phyloP scores from a whole-genome alignment of 139 green algal species.

The Raphidocelis subcapitata region DNA sequence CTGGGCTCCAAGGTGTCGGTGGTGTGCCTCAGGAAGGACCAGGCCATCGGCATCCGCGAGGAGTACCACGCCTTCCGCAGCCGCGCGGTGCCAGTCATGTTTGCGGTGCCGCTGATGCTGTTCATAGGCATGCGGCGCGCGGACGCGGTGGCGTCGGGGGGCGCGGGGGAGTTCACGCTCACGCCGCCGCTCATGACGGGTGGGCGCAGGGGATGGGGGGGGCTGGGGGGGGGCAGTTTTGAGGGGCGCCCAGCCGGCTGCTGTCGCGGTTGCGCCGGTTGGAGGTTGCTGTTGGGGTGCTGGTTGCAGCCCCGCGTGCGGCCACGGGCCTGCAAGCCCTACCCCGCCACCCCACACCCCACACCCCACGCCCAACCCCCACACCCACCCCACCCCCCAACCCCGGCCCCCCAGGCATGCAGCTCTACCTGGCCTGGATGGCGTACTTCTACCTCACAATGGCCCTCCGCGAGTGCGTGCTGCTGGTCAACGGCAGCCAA shows the following conservation, averaged over 20 bases:
- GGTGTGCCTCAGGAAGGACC: constrained; percentile 55
- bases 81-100: constrained; percentile 51
- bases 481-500: constrained; percentile 86
- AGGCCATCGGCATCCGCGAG: constrained; percentile 73
- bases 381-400: not conserved
- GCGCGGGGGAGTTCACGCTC: constrained; percentile 41
- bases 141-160: constrained; percentile 11
- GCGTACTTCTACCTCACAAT: constrained; percentile 94
- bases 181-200: constrained; percentile 70
- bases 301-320: no score
- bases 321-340: no score
- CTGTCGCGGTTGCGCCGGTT: no score
- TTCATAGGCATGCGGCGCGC: constrained; percentile 52
- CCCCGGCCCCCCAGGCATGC: constrained; percentile 49
- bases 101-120: constrained; percentile 36
- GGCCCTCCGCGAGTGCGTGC: constrained; percentile 90
- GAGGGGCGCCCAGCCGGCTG: no score
- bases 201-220: constrained; percentile 1
- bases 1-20: constrained; percentile 55
- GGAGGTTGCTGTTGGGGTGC: no score
- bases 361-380: not conserved
- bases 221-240: no score
- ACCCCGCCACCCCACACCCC: not conserved
- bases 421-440: constrained; percentile 90
- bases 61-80: constrained; percentile 92